Base-by-base conservation (phyloP, 805 yeast species). In the Yamadazyma ubonensis region DNA sequence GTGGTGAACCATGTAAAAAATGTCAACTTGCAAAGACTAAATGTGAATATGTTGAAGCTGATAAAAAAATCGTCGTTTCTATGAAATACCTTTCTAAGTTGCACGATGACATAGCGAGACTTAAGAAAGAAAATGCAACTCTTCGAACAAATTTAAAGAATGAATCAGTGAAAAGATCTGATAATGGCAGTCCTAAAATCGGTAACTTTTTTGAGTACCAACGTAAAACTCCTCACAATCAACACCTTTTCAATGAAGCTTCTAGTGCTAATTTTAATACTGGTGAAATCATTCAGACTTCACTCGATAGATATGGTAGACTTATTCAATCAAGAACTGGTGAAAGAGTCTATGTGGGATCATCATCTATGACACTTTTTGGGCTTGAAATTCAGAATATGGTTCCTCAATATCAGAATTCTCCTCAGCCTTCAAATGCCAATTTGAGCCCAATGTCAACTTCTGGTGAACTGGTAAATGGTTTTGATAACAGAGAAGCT, bases 281-380 rank as follows among this genome's bases (percentile, higher is more conserved):
- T 5, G 49, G 50, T n/a, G 86, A 81, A 48, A 78, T 82, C 6
- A 80, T 82, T 3, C 82, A 84, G 2, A 86, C 87, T 6, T 80
- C 84, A 39, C 70, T 84, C 17, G 87, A 82, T 49, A 78, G 79
- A 48, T 78, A 81, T 50, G 88, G 91, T 2, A 71, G 87, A 38
- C 63, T 85, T 29, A 79, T 85, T 2, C 83, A 82, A 49, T 81
- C 89, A 0, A 69, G 87, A 46, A 81, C 88, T 1, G 91, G 91
- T 4, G 87, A 83, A 50, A 73, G 78, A 42, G 75, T 83, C 27
- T 85, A 83, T 53, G 86, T 83, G 26, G 95, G 95, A 0, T 81
- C 89, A 0, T 83, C 90, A 0, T 83, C 91, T 1, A 84, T 85
- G 90, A 84, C 93, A 0, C 59, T 84, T 12, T 85, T 85, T 57